Base-by-base conservation (phyloP, 1,139 yeast species). In the Blastobotrys capitulatus region DNA sequence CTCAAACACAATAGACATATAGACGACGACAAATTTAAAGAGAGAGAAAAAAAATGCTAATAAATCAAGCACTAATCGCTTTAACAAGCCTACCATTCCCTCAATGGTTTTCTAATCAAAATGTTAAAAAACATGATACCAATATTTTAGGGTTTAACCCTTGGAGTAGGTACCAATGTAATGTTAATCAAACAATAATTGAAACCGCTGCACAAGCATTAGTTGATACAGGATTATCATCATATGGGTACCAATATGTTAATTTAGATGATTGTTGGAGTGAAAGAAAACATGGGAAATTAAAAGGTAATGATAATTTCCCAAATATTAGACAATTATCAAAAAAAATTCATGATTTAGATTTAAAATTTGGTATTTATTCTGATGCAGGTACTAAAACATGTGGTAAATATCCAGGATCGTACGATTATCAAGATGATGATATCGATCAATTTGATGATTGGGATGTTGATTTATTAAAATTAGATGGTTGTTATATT, bases 211-310 rank as follows among this genome's bases (percentile, higher is more conserved):
- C 67, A 5, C 51, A 60, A 27, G 53, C 49, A 31, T 54, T 64
- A 10, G 57, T 55, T 16, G 54, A 59, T 9, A 36, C 58, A n/a
- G 66, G 67, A 1, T 52, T 65, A 15, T 48, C 48, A 36, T 64
- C 63, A 15, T 44, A 54, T 27, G 68, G 68, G 2, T 65, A 65
- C 51, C 54, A 61, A 12, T 65, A 63, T 51, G 57, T 65, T 18
- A 60, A 64, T 38, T 54, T 65, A 49, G 68, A 65, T 49, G 68
- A 65, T 47, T 65, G 68, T 48, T 65, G 66, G 61, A 49, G 58
- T 9, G 47, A 12, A n/a, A 6, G 57, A 13, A 47, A 45, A 10
- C 52, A 54, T 27, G 64, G 59, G 44, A 53, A 58, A 12, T 48
- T 47, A 16, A 19, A 10, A 9, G 38, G 20, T 20, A 38, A 38